phyloP scores from a whole-genome alignment of 805 yeast genomes.

The Candida boidinii region DNA sequence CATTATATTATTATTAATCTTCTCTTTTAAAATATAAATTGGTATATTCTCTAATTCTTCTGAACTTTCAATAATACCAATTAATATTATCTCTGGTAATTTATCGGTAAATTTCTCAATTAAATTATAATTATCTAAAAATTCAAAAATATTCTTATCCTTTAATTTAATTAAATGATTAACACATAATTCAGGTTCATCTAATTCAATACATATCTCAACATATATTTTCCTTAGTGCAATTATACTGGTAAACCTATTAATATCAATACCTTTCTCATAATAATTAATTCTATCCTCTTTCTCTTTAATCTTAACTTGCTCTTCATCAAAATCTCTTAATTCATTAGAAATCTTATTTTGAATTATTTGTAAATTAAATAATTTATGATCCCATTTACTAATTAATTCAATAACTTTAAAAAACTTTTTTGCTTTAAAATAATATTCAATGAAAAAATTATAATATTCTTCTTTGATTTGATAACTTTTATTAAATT shows the following conservation, averaged over 20 bases:
- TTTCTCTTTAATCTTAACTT: constrained; percentile 8
- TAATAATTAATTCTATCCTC: constrained; percentile 2
- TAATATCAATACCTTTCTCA: constrained; percentile 7
- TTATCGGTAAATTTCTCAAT: constrained; percentile 37
- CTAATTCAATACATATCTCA: constrained; percentile 44
- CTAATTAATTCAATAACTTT: constrained; percentile 34
- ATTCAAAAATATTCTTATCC: constrained; percentile 46
- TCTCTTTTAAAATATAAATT: constrained; percentile 29
- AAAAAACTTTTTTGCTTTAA: constrained; percentile 24
- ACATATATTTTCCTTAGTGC: constrained; percentile 40
- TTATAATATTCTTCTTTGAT: neutral
- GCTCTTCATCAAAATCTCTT: constrained; percentile 19
- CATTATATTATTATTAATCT: constrained; percentile 36
- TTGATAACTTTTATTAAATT: constrained; percentile 26
- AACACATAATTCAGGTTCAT: constrained; percentile 56
- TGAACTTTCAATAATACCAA: constrained; percentile 10
- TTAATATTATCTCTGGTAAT: constrained; percentile 44
- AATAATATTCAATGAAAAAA: constrained; percentile 24
- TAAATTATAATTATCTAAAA: constrained; percentile 57
- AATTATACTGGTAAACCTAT: no score
- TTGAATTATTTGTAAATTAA: constrained; percentile 36
- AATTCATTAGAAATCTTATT: constrained; percentile 37
- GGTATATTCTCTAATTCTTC: constrained; percentile 32
- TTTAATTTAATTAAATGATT: constrained; percentile 49
- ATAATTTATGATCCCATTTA: constrained; percentile 52